Evolutionary conservation across 2,329 filamentous ascomycete genomes (phyloP).

Genomic region (Xenosphaeropsis pyriputrescens): DNA sequence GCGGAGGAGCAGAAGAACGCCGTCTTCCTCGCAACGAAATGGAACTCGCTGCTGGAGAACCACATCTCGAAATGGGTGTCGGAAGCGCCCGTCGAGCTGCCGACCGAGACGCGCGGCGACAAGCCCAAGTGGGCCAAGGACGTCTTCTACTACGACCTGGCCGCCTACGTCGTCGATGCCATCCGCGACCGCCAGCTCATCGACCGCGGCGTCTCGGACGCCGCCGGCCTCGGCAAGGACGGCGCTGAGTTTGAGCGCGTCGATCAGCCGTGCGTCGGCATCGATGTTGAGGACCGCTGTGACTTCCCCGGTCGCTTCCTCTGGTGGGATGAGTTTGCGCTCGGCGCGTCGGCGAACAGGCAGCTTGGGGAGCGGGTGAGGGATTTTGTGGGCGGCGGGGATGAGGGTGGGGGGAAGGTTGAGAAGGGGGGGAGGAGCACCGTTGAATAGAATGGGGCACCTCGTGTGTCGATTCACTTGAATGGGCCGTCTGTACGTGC

Average conservation of each 20-base stretch:
- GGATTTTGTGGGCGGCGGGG: slow-evolving; percentile 8
- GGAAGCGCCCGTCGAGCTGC: slow-evolving; percentile 8
- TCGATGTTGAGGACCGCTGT: slow-evolving; percentile 20
- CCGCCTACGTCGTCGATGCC: slow-evolving; percentile 24
- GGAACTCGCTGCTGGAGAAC: slow-evolving; percentile 30
- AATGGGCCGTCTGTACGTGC: no score
- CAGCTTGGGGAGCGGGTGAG: slow-evolving; percentile 18
- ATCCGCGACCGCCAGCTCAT: slow-evolving; percentile 34
- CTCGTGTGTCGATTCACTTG: no score
- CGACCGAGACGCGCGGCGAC: slow-evolving; percentile 2
- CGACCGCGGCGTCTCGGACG: slow-evolving; percentile 24
- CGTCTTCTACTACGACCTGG: slow-evolving; percentile 25
- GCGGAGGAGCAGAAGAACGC: slow-evolving; percentile 40
- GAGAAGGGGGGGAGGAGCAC: no score
- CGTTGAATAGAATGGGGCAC: no score
- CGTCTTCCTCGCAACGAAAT: slow-evolving; percentile 30
- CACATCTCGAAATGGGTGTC: slow-evolving; percentile 27
- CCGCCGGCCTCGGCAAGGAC: slow-evolving; percentile 25
- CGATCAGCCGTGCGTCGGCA: slow-evolving; percentile 10
- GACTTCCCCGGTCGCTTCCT: slow-evolving; percentile 25
- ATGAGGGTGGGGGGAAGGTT: background rate
- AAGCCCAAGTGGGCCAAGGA: slow-evolving; percentile 14
- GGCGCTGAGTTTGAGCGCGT: slow-evolving; percentile 7
- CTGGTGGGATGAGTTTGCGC: slow-evolving; percentile 34
- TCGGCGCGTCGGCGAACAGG: slow-evolving; percentile 22